Evolutionary conservation across 2,329 filamentous ascomycete species (phyloP).

Genomic region (Diaporthe citrichinensis): DNA sequence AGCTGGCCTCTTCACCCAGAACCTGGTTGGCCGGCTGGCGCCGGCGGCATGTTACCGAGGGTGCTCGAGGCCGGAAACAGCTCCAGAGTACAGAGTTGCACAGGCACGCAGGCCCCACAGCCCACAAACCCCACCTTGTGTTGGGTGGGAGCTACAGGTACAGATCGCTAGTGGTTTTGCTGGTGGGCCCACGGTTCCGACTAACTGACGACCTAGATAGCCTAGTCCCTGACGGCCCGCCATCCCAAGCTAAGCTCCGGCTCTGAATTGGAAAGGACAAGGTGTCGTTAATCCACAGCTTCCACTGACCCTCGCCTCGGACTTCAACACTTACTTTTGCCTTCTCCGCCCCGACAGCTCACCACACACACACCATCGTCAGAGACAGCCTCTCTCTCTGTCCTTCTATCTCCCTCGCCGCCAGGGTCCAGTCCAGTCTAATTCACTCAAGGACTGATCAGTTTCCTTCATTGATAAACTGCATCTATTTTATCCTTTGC

Average conservation of each 20-base stretch:
- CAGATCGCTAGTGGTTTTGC: conserved; percentile 28
- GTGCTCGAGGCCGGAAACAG: conserved; percentile 10
- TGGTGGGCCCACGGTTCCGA: not conserved
- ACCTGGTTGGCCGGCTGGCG: not conserved
- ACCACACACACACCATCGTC: conserved; percentile 11
- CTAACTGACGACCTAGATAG: not conserved
- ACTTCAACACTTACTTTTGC: conserved; percentile 1
- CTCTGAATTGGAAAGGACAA: conserved; percentile 33
- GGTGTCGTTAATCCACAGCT: conserved; percentile 34
- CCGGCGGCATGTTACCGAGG: conserved; percentile 23
- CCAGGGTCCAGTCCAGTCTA: conserved; percentile 8
- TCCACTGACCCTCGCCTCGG: conserved; percentile 16
- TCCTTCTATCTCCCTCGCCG: conserved; percentile 18
- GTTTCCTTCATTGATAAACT: conserved; percentile 27
- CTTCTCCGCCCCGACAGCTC: conserved; percentile 29
- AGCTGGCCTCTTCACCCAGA: conserved; percentile 2
- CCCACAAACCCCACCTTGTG: conserved; percentile 26
- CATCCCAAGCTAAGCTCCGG: conserved; percentile 30
- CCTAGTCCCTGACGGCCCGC: conserved; percentile 24
- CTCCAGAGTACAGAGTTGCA: conserved; percentile 6
- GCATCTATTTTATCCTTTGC: conserved; percentile 20
- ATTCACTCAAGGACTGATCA: conserved; percentile 2
- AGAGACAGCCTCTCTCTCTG: conserved; percentile 32
- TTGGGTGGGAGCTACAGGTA: conserved; percentile 17
- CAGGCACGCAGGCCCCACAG: conserved; percentile 10